A percentile compares a stretch with the other conserved stretches of the same genome.
These are phyloP conservation scores for Xylariaceae sp. DNA, from an alignment of 2,329 filamentous ascomycete genomes.

Conservation along the genomic window DNA sequence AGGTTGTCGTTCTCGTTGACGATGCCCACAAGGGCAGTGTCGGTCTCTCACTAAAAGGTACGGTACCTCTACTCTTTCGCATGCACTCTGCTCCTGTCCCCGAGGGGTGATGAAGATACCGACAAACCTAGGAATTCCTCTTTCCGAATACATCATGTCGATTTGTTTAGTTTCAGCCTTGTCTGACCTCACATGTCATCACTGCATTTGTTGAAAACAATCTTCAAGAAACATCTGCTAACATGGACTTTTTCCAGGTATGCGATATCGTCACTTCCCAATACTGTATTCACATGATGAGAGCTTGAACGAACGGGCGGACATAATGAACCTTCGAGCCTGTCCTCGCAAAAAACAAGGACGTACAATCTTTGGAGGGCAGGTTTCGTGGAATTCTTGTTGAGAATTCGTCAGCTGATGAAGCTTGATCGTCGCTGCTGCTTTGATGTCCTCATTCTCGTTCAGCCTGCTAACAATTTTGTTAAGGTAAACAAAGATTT, in stretches of 20 bases:
- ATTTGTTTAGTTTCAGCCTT: constrained; percentile 66
- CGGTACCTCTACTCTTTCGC: not conserved
- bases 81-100: not conserved
- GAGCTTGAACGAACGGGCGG: constrained; percentile 67
- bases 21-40: too few relatives aligned
- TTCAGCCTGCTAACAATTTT: constrained; percentile 26
- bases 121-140: constrained; percentile 64
- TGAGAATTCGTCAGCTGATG: constrained; percentile 65
- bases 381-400: constrained; percentile 52
- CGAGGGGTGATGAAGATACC: constrained; percentile 55
- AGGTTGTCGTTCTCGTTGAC: too few relatives aligned
- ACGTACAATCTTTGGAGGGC: constrained; percentile 59
- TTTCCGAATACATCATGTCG: constrained; percentile 64
- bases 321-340: constrained; percentile 56
- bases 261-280: constrained; percentile 18
- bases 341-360: constrained; percentile 49
- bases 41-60: constrained; percentile 11
- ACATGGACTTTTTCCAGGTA: constrained; percentile 40
- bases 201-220: constrained; percentile 14
- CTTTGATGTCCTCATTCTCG: constrained; percentile 11
- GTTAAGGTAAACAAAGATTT: constrained; percentile 26
- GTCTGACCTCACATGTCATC: constrained; percentile 48
- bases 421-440: constrained; percentile 26
- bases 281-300: constrained; percentile 47
- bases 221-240: constrained; percentile 7